Conservation (phyloP, 352 stramenopile species). For the Pythium diclinum region DNA sequence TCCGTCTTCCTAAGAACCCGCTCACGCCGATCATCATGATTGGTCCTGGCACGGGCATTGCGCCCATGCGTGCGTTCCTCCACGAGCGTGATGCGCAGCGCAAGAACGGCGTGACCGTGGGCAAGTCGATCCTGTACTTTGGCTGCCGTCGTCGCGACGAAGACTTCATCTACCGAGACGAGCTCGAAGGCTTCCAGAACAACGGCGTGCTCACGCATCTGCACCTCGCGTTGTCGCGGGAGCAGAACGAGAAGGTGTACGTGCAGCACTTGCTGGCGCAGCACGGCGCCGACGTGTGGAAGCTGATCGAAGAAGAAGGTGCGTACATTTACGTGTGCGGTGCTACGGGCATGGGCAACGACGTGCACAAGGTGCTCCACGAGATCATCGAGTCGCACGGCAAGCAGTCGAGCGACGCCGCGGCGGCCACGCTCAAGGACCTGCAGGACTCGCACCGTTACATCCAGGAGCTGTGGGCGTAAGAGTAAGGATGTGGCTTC, state of each 20-base stretch:
- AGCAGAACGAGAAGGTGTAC: conserved; percentile 95
- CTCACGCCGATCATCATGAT: conserved; percentile 93
- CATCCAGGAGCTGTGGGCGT: conserved; percentile 96
- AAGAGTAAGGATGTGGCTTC: too few species aligned
- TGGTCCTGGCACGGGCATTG: conserved; percentile 96
- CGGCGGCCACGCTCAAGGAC: conserved; percentile 83
- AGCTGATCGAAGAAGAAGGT: conserved; percentile 54
- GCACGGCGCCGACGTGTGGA: conserved; percentile 58
- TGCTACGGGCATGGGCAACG: conserved; percentile 95
- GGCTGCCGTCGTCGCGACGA: conserved; percentile 81
- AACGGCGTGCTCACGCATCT: conserved; percentile 89
- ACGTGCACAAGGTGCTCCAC: conserved; percentile 93
- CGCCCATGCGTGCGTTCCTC: conserved; percentile 96
- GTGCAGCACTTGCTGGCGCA: conserved; percentile 95
- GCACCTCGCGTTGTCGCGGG: conserved; percentile 94
- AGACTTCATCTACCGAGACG: conserved; percentile 90
- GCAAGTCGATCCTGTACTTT: conserved; percentile 93
- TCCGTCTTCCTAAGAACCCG: conserved; percentile 89
- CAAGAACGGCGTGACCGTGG: conserved; percentile 52
- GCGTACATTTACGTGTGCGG: conserved; percentile 98
- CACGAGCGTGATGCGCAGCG: conserved; percentile 90
- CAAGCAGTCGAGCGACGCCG: conserved; percentile 48
- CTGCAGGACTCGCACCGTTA: conserved; percentile 89
- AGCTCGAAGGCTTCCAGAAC: conserved; percentile 85
- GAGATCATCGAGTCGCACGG: conserved; percentile 77